Conservation (phyloP, 2,329 filamentous ascomycete species). For the Rhexocercosporidium sp. region DNA sequence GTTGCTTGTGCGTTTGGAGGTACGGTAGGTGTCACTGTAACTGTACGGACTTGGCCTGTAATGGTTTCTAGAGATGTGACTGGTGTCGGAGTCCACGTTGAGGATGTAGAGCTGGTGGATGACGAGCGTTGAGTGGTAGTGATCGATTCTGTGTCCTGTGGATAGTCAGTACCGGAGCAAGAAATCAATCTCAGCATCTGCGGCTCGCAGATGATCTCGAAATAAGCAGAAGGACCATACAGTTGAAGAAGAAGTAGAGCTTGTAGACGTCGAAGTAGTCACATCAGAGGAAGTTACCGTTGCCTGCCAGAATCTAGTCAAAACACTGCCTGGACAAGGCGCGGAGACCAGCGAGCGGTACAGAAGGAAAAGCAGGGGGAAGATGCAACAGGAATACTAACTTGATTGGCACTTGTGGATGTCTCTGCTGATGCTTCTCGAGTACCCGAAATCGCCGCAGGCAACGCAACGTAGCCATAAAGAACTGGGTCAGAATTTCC, state of each 20-base stretch:
- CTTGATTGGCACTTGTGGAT: conserved; percentile 21
- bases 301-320: conserved; percentile 41
- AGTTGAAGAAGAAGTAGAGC: conserved; percentile 38
- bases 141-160: conserved; percentile 8
- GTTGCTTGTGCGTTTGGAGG: conserved; percentile 35
- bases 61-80: conserved; percentile 55
- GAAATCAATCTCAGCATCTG: not conserved
- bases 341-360: not conserved
- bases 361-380: conserved; percentile 4
- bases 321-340: conserved; percentile 38
- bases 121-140: conserved; percentile 5
- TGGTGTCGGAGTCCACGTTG: conserved; percentile 45
- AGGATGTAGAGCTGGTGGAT: conserved; percentile 23
- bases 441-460: conserved; percentile 62
- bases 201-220: not conserved
- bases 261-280: conserved; percentile 15
- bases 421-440: conserved; percentile 33
- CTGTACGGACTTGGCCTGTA: conserved; percentile 60
- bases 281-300: conserved; percentile 41
- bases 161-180: not conserved
- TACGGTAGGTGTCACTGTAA: conserved; percentile 56
- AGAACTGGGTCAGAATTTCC: conserved; percentile 57
- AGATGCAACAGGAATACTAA: conserved; percentile 31
- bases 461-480: conserved; percentile 69
- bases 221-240: conserved; percentile 43